These are phyloP conservation scores for Mycosphaerella sp. DNA, from an alignment of 2,329 filamentous ascomycete species.

Conservation along the genomic window DNA sequence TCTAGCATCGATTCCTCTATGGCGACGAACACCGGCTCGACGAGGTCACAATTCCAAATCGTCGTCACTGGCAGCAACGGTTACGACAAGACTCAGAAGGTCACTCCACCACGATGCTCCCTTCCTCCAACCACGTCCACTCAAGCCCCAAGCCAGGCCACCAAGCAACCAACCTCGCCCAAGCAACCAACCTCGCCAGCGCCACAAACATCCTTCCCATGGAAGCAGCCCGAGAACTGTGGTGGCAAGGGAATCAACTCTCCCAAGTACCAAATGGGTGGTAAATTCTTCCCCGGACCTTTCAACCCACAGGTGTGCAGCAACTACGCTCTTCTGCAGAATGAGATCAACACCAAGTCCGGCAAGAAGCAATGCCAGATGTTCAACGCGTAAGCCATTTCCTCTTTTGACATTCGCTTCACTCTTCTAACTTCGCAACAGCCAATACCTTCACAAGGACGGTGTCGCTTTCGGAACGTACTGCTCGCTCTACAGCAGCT, in stretches of 20 bases:
- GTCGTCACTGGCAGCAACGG: conserved; percentile 27
- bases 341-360: conserved; percentile 13
- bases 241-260: conserved; percentile 20
- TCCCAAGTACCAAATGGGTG: conserved; percentile 20
- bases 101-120: conserved; percentile 10
- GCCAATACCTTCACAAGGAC: conserved; percentile 25
- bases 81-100: conserved; percentile 23
- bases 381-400: conserved; percentile 24
- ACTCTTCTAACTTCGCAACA: not conserved
- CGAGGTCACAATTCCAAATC: conserved; percentile 24
- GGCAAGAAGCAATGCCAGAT: conserved; percentile 23
- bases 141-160: no score
- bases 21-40: conserved; percentile 24
- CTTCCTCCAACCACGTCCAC: conserved; percentile 4
- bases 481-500: conserved; percentile 23
- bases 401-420: not conserved
- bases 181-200: conserved; percentile 1
- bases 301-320: conserved; percentile 28
- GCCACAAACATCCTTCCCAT: not conserved
- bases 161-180: not conserved
- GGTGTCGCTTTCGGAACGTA: conserved; percentile 24
- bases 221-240: conserved; percentile 14
- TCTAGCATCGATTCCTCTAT: conserved; percentile 26
- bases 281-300: conserved; percentile 27
- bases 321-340: conserved; percentile 24